These are phyloP conservation scores for Herpetospermum pedunculosum DNA, from an alignment of 306 rosid species.

Conservation along the genomic window DNA sequence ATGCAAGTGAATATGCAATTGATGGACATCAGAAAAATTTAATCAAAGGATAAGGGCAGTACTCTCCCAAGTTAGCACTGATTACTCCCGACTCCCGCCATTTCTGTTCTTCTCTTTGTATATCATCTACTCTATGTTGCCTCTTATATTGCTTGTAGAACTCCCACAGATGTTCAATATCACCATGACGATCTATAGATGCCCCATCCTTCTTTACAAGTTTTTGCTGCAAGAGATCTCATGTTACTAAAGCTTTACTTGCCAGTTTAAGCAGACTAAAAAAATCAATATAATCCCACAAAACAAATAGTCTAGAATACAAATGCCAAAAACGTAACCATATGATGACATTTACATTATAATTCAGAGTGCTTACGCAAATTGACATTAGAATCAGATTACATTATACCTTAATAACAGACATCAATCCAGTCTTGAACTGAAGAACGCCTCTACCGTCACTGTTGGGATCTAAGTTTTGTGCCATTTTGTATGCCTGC, in stretches of 20 bases:
- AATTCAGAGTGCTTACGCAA: neutral
- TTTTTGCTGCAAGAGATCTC: slow-evolving; percentile 58
- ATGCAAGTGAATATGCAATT: neutral
- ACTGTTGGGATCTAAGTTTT: slow-evolving; percentile 78
- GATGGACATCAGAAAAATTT: neutral
- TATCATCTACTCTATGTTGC: slow-evolving; percentile 65
- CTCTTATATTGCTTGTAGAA: slow-evolving; percentile 68
- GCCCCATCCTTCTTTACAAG: slow-evolving; percentile 69
- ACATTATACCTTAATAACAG: slow-evolving; percentile 71
- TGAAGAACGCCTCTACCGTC: slow-evolving; percentile 89
- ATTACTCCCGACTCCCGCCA: slow-evolving; percentile 76
- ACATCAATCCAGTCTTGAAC: slow-evolving; percentile 91
- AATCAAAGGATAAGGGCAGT: slow-evolving; percentile 23
- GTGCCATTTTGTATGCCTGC: slow-evolving; percentile 94
- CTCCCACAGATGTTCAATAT: slow-evolving; percentile 72
- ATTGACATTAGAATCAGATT: neutral
- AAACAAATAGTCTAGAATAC: neutral
- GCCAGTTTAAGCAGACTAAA: neutral
- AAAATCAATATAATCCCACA: neutral
- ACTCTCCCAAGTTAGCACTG: slow-evolving; percentile 71
- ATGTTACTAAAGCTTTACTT: slow-evolving; percentile 11
- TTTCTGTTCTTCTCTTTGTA: slow-evolving; percentile 65
- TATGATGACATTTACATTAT: neutral
- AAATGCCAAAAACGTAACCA: neutral
- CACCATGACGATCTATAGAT: slow-evolving; percentile 67